These are phyloP conservation scores for Fusarium sp. DNA, from an alignment of 2,329 filamentous ascomycete species.

Conservation along the genomic window DNA sequence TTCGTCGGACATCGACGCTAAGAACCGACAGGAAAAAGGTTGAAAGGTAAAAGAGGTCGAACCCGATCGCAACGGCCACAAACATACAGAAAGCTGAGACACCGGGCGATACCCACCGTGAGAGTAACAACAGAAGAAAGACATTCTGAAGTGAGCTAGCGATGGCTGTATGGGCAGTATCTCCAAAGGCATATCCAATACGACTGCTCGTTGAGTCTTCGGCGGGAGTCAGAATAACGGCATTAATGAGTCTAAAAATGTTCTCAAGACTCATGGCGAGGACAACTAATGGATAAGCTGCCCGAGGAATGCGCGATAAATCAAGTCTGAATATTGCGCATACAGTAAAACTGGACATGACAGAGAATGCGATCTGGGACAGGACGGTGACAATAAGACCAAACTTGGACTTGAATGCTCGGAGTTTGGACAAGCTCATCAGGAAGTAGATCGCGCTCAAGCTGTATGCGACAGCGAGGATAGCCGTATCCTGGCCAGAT, in stretches of 20 bases:
- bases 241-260: conserved; percentile 82
- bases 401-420: conserved; percentile 80
- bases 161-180: conserved; percentile 77
- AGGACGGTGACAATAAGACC: conserved; percentile 79
- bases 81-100: conserved; percentile 83
- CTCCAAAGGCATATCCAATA: conserved; percentile 79
- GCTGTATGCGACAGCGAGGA: conserved; percentile 74
- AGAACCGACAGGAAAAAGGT: conserved; percentile 85
- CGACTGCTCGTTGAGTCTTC: conserved; percentile 76
- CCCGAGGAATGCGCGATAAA: conserved; percentile 78
- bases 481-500: conserved; percentile 72
- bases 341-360: conserved; percentile 83
- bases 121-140: conserved; percentile 73
- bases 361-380: conserved; percentile 77
- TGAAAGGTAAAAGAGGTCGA: conserved; percentile 82
- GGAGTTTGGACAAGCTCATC: conserved; percentile 74
- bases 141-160: conserved; percentile 78
- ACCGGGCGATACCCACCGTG: conserved; percentile 74
- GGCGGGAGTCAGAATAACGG: conserved; percentile 77
- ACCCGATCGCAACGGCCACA: conserved; percentile 77
- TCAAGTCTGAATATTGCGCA: conserved; percentile 82
- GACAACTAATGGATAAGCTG: conserved; percentile 81
- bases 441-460: conserved; percentile 75
- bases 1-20: conserved; percentile 81
- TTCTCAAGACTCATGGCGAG: conserved; percentile 83